Conservation (phyloP, 2,329 filamentous ascomycete species). For the Apiospora rasikravindrae region DNA sequence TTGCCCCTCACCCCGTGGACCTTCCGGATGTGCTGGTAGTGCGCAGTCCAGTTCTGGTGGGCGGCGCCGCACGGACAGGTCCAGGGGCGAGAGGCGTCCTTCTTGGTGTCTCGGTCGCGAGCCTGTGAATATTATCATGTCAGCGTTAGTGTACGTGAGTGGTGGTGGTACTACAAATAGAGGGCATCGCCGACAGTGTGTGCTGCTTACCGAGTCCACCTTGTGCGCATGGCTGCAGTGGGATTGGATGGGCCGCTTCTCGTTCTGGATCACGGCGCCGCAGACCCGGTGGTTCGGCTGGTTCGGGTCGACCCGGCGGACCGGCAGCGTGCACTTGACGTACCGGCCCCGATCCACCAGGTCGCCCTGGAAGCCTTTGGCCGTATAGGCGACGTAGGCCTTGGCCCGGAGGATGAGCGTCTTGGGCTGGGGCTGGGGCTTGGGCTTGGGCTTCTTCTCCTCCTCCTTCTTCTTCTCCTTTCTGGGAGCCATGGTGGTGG, state of each 20-base stretch:
- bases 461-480: not conserved
- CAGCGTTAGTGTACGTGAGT: not conserved
- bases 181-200: too few species aligned
- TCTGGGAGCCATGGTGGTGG: not conserved
- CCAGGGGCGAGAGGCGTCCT: not conserved
- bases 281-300: not conserved
- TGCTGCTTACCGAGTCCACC: not conserved
- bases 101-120: not conserved
- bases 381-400: not conserved
- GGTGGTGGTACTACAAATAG: too few species aligned
- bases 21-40: not conserved
- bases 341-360: not conserved
- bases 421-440: not conserved
- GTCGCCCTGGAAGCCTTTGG: not conserved
- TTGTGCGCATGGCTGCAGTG: not conserved
- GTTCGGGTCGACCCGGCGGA: not conserved
- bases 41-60: not conserved
- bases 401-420: not conserved
- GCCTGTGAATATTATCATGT: not conserved
- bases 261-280: not conserved
- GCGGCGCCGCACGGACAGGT: not conserved
- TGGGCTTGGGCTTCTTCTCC: not conserved
- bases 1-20: not conserved
- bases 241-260: not conserved
- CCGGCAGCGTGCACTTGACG: not conserved